phyloP scores from a whole-genome alignment of 2,329 filamentous ascomycete species.

The Fusarium camptoceras region DNA sequence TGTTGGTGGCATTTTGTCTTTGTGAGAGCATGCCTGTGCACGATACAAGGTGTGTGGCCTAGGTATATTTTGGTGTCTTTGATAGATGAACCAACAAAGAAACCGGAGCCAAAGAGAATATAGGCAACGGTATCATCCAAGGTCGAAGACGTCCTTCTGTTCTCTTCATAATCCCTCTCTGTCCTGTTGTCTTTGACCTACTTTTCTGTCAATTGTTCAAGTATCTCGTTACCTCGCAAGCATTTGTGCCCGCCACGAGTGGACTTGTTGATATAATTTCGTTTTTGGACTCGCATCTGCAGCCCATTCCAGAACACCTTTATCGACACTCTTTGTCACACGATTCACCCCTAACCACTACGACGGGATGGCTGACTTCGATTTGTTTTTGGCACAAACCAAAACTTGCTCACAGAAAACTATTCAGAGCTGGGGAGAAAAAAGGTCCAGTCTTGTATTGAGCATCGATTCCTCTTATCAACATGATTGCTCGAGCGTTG shows the following conservation, averaged over 20 bases:
- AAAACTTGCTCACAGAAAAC: neutral
- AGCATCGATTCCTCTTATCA: neutral
- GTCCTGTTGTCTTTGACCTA: neutral
- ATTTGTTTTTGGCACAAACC: neutral
- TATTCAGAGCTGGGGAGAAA: neutral
- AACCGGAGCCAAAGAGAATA: constrained; percentile 10
- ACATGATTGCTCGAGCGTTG: neutral
- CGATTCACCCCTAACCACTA: neutral
- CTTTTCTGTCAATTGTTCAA: neutral
- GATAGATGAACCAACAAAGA: constrained; percentile 13
- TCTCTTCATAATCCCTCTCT: constrained; percentile 16
- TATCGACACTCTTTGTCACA: neutral
- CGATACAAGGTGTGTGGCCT: constrained; percentile 2
- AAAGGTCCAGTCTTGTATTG: neutral
- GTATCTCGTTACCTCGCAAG: neutral
- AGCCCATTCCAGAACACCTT: neutral
- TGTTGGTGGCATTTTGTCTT: constrained; percentile 7
- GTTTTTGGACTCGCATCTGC: too few species aligned
- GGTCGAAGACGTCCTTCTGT: neutral
- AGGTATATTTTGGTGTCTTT: constrained; percentile 17
- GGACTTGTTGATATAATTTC: neutral
- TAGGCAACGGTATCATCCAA: constrained; percentile 25
- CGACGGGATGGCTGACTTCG: neutral
- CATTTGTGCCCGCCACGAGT: neutral
- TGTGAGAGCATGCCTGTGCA: constrained; percentile 9